Evolutionary conservation across 805 yeast genomes (phyloP).

Genomic region (Saccharomycopsis sp.): DNA sequence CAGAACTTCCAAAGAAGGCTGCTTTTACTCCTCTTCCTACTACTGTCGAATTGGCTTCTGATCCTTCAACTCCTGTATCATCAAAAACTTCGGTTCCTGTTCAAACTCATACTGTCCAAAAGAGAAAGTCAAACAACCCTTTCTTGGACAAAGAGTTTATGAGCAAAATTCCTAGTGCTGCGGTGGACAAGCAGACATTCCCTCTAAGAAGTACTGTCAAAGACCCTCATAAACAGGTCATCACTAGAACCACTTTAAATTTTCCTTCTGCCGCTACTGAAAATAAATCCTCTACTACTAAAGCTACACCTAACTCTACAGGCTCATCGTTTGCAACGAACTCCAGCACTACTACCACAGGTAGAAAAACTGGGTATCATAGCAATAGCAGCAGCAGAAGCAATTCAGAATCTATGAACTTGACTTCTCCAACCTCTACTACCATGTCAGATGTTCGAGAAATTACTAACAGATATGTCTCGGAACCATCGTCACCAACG

Average conservation of each 20-base stretch:
- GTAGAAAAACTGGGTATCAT: neutral
- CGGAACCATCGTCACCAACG: slow-evolving; percentile 16
- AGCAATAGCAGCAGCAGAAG: neutral
- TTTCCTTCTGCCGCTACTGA: neutral
- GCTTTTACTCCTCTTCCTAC: neutral
- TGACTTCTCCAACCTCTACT: slow-evolving; percentile 6
- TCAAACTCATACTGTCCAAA: neutral
- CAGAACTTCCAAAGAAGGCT: neutral
- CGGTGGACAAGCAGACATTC: neutral
- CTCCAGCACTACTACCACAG: neutral
- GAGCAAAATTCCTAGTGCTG: neutral
- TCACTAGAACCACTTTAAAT: neutral
- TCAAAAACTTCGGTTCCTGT: neutral
- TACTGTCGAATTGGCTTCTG: neutral
- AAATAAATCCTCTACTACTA: neutral
- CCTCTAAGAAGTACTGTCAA: neutral
- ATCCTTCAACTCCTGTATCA: neutral
- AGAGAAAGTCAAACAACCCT: slow-evolving; percentile 5
- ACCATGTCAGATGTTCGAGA: slow-evolving; percentile 6
- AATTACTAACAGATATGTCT: slow-evolving; percentile 13
- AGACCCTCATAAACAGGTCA: neutral
- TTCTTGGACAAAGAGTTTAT: neutral
- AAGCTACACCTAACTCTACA: slow-evolving; percentile 2
- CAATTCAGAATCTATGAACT: neutral
- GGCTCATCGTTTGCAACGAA: neutral